phyloP scores from a whole-genome alignment of 1,284 basidiomycete genomes.

The Cutaneotrichosporon sp. region DNA sequence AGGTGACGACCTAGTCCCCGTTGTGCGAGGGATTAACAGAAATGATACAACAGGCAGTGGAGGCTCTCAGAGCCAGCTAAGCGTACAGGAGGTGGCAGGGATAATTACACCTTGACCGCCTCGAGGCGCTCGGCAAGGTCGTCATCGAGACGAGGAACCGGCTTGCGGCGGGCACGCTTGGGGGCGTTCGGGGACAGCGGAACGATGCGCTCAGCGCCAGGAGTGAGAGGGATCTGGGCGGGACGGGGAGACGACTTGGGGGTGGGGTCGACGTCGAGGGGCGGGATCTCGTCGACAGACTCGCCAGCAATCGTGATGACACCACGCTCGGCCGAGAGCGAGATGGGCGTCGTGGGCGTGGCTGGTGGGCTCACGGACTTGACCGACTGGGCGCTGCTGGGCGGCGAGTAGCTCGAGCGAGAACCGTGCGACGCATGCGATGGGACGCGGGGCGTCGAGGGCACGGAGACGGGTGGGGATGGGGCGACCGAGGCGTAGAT shows the following conservation, averaged over 20 bases:
- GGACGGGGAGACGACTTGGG: conserved; percentile 8
- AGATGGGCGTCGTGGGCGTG: conserved; percentile 22
- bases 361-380: conserved; percentile 20
- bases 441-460: neutral
- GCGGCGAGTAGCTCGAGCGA: conserved; percentile 13
- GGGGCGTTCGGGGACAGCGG: conserved; percentile 16
- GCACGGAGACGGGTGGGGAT: neutral
- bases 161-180: conserved; percentile 27
- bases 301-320: conserved; percentile 11
- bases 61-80: conserved; percentile 62
- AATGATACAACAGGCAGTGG: conserved; percentile 61
- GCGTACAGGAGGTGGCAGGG: conserved; percentile 59
- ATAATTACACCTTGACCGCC: conserved; percentile 55
- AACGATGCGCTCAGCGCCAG: neutral
- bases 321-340: neutral
- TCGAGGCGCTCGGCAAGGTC: conserved; percentile 19
- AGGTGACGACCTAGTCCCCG: conserved; percentile 6
- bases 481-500: neutral
- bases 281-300: conserved; percentile 4
- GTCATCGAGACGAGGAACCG: conserved; percentile 23
- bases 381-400: conserved; percentile 16
- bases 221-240: neutral
- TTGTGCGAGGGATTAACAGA: neutral
- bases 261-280: conserved; percentile 5
- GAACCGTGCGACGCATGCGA: neutral